Evolutionary conservation across 2,329 filamentous ascomycete species (phyloP).

Genomic region (Amylocarpus encephaloides): DNA sequence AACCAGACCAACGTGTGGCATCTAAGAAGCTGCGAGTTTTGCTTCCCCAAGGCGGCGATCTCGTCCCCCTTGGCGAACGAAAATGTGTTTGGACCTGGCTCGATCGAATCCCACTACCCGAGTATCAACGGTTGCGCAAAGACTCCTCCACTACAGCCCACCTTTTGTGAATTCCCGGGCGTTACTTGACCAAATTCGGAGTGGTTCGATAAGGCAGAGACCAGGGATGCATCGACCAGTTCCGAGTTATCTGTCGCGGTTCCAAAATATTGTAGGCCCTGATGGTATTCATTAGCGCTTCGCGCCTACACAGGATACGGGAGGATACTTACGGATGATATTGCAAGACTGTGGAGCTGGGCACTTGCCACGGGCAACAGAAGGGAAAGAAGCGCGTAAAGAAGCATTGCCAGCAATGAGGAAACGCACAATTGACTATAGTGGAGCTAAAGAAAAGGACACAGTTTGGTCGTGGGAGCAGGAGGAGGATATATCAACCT

Average conservation of each 20-base stretch:
- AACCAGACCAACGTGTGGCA: constrained; percentile 54
- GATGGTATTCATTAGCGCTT: neutral
- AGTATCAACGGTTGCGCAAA: too few species aligned
- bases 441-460: neutral
- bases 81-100: constrained; percentile 9
- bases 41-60: constrained; percentile 8
- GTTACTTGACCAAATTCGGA: constrained; percentile 15
- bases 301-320: neutral
- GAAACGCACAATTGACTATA: neutral
- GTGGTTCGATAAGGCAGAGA: constrained; percentile 12
- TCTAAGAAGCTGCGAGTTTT: constrained; percentile 40
- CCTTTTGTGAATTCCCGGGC: constrained; percentile 16
- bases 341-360: constrained; percentile 16
- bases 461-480: neutral
- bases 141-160: neutral
- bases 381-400: constrained; percentile 8
- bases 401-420: constrained; percentile 8
- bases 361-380: constrained; percentile 15
- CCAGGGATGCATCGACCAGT: constrained; percentile 11
- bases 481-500: neutral
- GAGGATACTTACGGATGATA: constrained; percentile 13
- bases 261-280: constrained; percentile 19
- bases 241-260: constrained; percentile 14
- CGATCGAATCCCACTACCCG: constrained; percentile 13
- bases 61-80: constrained; percentile 13